phyloP scores from a whole-genome alignment of 1,284 basidiomycete species.

The Tilletia walkeri region DNA sequence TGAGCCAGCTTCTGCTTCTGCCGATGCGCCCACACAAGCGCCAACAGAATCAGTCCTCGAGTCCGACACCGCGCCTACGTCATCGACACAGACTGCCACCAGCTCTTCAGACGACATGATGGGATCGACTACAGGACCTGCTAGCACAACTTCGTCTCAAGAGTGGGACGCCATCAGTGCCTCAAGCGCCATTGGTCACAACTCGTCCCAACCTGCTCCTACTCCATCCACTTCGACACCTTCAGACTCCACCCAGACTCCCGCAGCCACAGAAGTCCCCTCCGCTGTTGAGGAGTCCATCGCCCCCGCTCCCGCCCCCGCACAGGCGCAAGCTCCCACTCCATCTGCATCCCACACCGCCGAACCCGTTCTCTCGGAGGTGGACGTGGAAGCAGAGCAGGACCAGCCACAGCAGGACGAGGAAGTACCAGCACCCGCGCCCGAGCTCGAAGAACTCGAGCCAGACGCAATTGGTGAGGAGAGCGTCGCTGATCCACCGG shows the following conservation, averaged over 20 bases:
- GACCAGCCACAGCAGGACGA: background rate
- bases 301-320: background rate
- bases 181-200: background rate
- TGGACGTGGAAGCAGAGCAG: background rate
- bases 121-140: conserved; percentile 26
- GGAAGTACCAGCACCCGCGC: background rate
- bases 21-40: background rate
- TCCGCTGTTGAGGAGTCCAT: background rate
- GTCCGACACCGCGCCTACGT: background rate
- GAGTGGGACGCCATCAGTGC: conserved; percentile 32
- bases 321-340: background rate
- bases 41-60: background rate
- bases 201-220: background rate
- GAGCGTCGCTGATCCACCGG: background rate
- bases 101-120: conserved; percentile 16
- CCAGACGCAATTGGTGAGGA: conserved; percentile 5
- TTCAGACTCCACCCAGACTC: background rate
- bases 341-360: background rate
- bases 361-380: conserved; percentile 1
- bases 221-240: background rate
- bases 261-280: background rate
- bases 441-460: conserved; percentile 13
- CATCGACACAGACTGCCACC: background rate
- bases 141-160: conserved; percentile 42
- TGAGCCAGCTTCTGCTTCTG: background rate